Percentiles rank a stretch among this genome's conserved stretches.
Conservation (phyloP, 1,284 basidiomycete genomes). For the Cutaneotrichosporon sp. region DNA sequence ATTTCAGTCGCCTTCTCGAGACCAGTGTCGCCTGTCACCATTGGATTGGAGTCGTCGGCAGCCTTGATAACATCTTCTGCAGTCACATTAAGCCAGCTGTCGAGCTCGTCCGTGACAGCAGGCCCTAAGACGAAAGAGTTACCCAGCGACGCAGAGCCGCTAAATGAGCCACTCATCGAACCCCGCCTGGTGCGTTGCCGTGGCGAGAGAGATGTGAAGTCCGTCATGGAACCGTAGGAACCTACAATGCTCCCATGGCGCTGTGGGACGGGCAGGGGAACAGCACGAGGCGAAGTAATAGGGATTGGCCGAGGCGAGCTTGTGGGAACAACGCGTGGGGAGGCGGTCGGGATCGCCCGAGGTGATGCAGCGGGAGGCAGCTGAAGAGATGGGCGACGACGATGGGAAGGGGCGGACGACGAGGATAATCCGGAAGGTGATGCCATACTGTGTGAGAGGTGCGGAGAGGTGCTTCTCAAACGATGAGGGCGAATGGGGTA, state of each 20-base stretch:
- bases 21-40: constrained; percentile 18
- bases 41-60: background rate
- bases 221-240: constrained; percentile 19
- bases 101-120: constrained; percentile 12
- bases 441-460: background rate
- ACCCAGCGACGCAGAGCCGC: constrained; percentile 8
- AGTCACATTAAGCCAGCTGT: constrained; percentile 27
- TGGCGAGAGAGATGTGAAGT: constrained; percentile 12
- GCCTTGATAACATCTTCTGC: constrained; percentile 9
- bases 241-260: constrained; percentile 24
- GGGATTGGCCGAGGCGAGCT: constrained; percentile 10
- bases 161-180: constrained; percentile 10
- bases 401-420: background rate
- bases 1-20: constrained; percentile 40
- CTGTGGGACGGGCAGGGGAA: constrained; percentile 25
- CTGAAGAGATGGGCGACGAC: constrained; percentile 18
- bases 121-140: constrained; percentile 18
- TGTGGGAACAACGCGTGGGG: constrained; percentile 1
- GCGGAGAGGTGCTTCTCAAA: background rate
- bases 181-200: constrained; percentile 4
- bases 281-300: constrained; percentile 19
- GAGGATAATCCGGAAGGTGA: background rate
- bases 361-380: constrained; percentile 1
- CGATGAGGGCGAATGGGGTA: background rate
- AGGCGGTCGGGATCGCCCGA: background rate